Evolutionary conservation across 2,329 filamentous ascomycete genomes (phyloP).

Genomic region (Colletotrichum viniferum): DNA sequence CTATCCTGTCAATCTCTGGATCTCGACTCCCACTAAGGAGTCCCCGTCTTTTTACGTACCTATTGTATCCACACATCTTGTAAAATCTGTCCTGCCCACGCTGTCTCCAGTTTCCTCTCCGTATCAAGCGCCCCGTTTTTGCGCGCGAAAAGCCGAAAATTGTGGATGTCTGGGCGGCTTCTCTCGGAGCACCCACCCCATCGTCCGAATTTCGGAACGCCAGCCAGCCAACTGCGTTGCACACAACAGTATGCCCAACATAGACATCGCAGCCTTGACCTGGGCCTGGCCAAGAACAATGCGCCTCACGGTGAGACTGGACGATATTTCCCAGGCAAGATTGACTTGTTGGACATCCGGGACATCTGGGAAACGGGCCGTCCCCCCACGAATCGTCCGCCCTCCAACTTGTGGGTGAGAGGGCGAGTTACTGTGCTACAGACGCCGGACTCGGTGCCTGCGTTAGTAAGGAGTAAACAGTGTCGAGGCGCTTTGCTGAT

Average conservation of each 20-base stretch:
- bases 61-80: constrained; percentile 1
- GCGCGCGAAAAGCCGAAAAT: constrained; percentile 17
- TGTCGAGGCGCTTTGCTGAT: background rate
- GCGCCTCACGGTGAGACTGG: constrained; percentile 18
- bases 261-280: background rate
- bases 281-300: background rate
- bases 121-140: constrained; percentile 14
- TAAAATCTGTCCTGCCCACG: constrained; percentile 13
- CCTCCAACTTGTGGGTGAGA: background rate
- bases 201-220: constrained; percentile 17
- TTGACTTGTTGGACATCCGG: background rate
- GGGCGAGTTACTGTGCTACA: background rate
- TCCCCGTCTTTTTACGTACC: constrained; percentile 5
- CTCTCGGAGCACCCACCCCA: constrained; percentile 13
- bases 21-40: background rate
- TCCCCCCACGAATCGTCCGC: background rate
- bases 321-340: background rate
- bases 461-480: background rate
- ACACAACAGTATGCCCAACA: background rate
- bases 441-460: background rate
- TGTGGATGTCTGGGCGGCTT: constrained; percentile 14
- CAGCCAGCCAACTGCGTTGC: background rate
- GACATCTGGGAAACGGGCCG: background rate
- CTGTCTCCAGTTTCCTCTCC: constrained; percentile 6
- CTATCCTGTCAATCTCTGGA: constrained; percentile 14